Evolutionary conservation across 257 asterid genomes (phyloP).

Genomic region (Solanum clarkiae): DNA sequence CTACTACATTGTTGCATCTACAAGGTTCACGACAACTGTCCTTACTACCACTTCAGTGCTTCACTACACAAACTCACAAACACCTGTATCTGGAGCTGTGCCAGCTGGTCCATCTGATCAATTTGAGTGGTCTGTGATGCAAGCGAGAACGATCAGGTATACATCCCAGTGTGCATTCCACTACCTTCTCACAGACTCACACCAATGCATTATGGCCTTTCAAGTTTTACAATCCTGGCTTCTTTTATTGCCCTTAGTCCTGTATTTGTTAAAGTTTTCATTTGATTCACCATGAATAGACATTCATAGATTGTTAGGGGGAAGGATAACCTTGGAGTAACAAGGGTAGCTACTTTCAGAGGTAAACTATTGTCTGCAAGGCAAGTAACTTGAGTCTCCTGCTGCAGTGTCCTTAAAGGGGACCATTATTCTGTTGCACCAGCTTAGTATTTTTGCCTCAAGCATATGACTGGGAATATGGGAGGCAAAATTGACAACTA

Average conservation of each 20-base stretch:
- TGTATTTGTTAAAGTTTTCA: neutral
- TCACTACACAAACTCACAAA: constrained; percentile 25
- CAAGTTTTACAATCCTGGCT: neutral
- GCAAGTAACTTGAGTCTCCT: neutral
- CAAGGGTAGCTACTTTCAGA: neutral
- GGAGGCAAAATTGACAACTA: neutral
- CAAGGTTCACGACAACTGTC: constrained; percentile 4
- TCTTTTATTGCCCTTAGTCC: neutral
- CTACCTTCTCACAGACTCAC: neutral
- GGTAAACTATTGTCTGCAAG: neutral
- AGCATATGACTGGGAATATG: neutral
- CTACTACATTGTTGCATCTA: constrained; percentile 32
- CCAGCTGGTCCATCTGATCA: constrained; percentile 32
- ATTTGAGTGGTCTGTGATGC: constrained; percentile 28
- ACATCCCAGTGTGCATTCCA: neutral
- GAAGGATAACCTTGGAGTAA: neutral
- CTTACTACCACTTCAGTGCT: constrained; percentile 27
- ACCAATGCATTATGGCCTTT: neutral
- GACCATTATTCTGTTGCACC: neutral
- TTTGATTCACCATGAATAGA: neutral
- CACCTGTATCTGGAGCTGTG: constrained; percentile 16
- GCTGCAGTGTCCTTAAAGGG: neutral
- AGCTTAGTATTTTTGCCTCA: neutral
- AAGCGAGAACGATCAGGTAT: constrained; percentile 43
- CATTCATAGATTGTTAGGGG: neutral